Evolutionary conservation across 2,329 filamentous ascomycete genomes (phyloP).

Genomic region (Dendryphion nanum): DNA sequence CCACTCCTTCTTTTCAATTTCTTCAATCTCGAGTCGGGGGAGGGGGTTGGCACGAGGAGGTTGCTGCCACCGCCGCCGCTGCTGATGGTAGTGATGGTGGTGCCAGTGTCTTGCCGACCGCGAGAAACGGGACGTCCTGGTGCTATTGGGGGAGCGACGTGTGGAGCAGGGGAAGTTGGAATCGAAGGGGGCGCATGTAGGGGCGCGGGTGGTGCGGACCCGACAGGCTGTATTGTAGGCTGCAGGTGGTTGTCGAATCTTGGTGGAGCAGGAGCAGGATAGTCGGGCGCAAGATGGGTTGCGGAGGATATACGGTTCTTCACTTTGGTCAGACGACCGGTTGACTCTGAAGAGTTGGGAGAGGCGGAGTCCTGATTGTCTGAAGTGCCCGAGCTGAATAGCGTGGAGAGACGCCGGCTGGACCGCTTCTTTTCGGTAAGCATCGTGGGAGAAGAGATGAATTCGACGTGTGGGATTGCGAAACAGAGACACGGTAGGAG

Average conservation of each 20-base stretch:
- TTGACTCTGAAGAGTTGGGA: slow-evolving; percentile 26
- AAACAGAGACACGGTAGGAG: slow-evolving; percentile 1
- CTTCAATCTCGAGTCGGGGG: slow-evolving; percentile 19
- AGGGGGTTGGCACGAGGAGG: slow-evolving; percentile 5
- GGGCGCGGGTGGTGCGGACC: slow-evolving; percentile 17
- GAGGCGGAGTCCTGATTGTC: slow-evolving; percentile 18
- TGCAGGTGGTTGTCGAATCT: slow-evolving; percentile 9
- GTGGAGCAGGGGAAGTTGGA: slow-evolving; percentile 22
- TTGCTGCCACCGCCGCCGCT: not conserved
- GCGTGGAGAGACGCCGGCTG: slow-evolving; percentile 32
- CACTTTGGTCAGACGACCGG: slow-evolving; percentile 27
- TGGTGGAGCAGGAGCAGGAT: slow-evolving; percentile 24
- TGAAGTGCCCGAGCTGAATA: slow-evolving; percentile 28
- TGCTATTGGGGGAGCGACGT: not conserved
- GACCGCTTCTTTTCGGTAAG: slow-evolving; percentile 31
- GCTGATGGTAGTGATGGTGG: slow-evolving; percentile 2
- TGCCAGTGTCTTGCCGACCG: slow-evolving; percentile 15
- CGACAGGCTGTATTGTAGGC: slow-evolving; percentile 28
- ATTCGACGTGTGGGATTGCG: not conserved
- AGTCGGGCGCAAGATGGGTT: slow-evolving; percentile 29
- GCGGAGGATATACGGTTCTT: slow-evolving; percentile 32
- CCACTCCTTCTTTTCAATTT: slow-evolving; percentile 36
- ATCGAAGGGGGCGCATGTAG: slow-evolving; percentile 28
- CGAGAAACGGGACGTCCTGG: not conserved
- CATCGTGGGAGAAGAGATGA: not conserved